phyloP scores from a whole-genome alignment of 805 yeast species.

The Teunomyces barrocoloradensis region DNA sequence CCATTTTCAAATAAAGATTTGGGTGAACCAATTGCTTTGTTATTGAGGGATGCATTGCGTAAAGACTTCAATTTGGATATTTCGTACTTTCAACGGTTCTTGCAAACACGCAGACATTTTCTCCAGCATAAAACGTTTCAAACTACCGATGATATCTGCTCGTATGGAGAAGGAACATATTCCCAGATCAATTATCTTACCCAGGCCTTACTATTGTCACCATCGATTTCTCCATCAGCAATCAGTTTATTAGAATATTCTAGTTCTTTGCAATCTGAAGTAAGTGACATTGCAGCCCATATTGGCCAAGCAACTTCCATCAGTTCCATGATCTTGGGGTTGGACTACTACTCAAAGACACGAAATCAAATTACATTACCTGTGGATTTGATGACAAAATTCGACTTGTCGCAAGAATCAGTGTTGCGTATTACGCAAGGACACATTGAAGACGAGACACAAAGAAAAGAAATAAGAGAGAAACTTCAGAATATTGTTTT shows the following conservation, averaged over 20 bases:
- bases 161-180: conserved; percentile 76
- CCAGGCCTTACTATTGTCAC: conserved; percentile 58
- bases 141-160: conserved; percentile 56
- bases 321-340: conserved; percentile 60
- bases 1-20: conserved; percentile 34
- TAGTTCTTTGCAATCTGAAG: conserved; percentile 37
- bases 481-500: conserved; percentile 57
- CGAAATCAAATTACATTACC: conserved; percentile 61
- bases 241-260: conserved; percentile 48
- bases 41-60: conserved; percentile 52
- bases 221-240: conserved; percentile 55
- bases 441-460: conserved; percentile 28
- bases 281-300: conserved; percentile 70
- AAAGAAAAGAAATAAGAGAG: conserved; percentile 24
- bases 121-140: conserved; percentile 46
- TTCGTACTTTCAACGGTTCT: conserved; percentile 54
- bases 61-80: conserved; percentile 52
- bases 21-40: conserved; percentile 64
- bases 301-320: conserved; percentile 79
- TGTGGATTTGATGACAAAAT: conserved; percentile 51
- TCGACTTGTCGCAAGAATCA: conserved; percentile 61
- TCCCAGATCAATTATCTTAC: conserved; percentile 71
- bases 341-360: conserved; percentile 52
- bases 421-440: conserved; percentile 50
- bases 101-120: conserved; percentile 58